phyloP scores from a whole-genome alignment of 1,284 basidiomycete species.

The Pascua sp. region DNA sequence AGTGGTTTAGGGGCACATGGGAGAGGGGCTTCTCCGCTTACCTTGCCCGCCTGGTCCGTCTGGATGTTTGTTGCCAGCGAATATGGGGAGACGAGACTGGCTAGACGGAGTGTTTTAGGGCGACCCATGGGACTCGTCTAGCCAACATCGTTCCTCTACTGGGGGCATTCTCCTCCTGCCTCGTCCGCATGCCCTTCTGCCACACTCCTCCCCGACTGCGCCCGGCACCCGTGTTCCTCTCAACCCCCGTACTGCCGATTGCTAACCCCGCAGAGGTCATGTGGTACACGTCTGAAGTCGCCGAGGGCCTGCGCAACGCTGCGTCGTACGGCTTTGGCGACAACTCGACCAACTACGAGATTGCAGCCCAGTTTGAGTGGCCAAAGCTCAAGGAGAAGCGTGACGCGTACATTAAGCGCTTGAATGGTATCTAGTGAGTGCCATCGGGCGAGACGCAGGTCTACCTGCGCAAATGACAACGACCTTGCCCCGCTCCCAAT shows the following conservation, averaged over 20 bases:
- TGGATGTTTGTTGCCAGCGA: too few species aligned
- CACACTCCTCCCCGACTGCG: too few species aligned
- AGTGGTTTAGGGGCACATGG: too few species aligned
- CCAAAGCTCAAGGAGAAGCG: constrained; percentile 84
- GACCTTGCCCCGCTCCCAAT: neutral
- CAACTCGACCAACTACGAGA: constrained; percentile 51
- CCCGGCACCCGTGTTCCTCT: neutral
- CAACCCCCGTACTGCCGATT: neutral
- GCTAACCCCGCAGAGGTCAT: constrained; percentile 65
- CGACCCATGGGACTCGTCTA: too few species aligned
- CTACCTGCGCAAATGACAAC: neutral
- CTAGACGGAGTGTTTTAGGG: too few species aligned
- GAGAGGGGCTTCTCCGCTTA: too few species aligned
- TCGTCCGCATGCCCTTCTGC: too few species aligned
- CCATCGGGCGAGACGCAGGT: neutral
- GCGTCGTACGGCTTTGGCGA: constrained; percentile 73
- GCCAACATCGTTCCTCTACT: too few species aligned
- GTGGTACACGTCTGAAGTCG: constrained; percentile 97
- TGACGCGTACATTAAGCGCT: constrained; percentile 85
- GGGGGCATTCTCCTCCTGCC: too few species aligned
- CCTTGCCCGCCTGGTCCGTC: too few species aligned
- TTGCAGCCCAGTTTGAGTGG: constrained; percentile 76
- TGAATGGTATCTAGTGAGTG: constrained; percentile 82
- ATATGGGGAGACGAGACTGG: too few species aligned
- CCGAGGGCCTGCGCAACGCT: constrained; percentile 72